Evolutionary conservation across 2,329 filamentous ascomycete species (phyloP).

Genomic region (Tolypocladium tropicale): DNA sequence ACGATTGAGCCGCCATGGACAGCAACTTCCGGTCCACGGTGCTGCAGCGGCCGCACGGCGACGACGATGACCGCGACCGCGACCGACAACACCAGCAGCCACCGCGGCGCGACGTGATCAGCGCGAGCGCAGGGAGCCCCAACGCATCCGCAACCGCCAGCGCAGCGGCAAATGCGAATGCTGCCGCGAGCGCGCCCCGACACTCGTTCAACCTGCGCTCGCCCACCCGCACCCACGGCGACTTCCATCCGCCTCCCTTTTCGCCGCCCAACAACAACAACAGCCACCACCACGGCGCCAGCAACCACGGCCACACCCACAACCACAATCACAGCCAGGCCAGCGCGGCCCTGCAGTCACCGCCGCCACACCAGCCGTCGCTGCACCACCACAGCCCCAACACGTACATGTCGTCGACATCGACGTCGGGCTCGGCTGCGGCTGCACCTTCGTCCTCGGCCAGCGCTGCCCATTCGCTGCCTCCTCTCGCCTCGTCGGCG

Average conservation of each 20-base stretch:
- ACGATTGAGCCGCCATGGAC: slow-evolving; percentile 26
- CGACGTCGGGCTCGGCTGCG: slow-evolving; percentile 15
- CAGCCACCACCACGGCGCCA: slow-evolving; percentile 16
- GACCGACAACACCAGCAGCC: slow-evolving; percentile 18
- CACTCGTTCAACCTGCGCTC: slow-evolving; percentile 41
- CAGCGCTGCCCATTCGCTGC: slow-evolving; percentile 18
- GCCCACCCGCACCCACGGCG: slow-evolving; percentile 32
- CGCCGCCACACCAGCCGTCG: slow-evolving; percentile 18
- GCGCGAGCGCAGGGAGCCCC: slow-evolving; percentile 14
- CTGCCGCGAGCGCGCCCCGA: slow-evolving; percentile 21
- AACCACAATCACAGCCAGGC: slow-evolving; percentile 16
- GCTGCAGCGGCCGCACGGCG: slow-evolving; percentile 33
- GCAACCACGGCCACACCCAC: slow-evolving; percentile 9
- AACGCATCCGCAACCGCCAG: slow-evolving; percentile 1
- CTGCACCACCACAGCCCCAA: slow-evolving; percentile 15
- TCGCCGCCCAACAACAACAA: slow-evolving; percentile 10
- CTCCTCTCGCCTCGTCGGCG: slow-evolving; percentile 15
- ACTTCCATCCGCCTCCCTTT: slow-evolving; percentile 24
- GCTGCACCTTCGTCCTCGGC: slow-evolving; percentile 9
- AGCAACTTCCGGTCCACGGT: slow-evolving; percentile 39
- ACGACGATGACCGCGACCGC: slow-evolving; percentile 17
- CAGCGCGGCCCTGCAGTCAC: slow-evolving; percentile 19
- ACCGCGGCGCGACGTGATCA: slow-evolving; percentile 37
- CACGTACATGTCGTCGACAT: slow-evolving; percentile 27
- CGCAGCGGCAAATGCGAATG: not conserved